Evolutionary conservation across 2,329 filamentous ascomycete species (phyloP).

Genomic region (Xylariaceae sp.): DNA sequence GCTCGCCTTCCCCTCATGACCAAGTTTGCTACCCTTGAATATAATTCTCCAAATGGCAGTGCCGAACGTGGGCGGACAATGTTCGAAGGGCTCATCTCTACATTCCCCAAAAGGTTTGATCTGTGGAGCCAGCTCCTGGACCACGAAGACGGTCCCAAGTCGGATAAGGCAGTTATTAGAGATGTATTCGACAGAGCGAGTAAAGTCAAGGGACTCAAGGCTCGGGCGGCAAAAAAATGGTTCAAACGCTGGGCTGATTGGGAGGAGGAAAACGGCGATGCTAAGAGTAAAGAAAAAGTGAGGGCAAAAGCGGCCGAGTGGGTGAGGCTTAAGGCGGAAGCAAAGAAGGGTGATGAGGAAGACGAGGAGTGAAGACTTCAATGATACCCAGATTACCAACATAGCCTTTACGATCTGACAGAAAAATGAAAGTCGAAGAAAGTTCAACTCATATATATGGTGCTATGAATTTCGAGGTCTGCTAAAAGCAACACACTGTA

Average conservation of each 20-base stretch:
- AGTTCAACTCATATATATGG: neutral
- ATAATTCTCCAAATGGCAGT: slow-evolving; percentile 80
- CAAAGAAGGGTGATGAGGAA: slow-evolving; percentile 42
- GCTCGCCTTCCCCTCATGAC: slow-evolving; percentile 75
- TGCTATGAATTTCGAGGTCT: too few relatives aligned
- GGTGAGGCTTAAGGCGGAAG: slow-evolving; percentile 58
- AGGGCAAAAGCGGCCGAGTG: slow-evolving; percentile 74
- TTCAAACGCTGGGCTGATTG: slow-evolving; percentile 93
- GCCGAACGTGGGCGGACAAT: slow-evolving; percentile 91
- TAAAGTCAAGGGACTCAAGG: slow-evolving; percentile 74
- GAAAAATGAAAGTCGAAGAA: neutral
- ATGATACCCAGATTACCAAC: slow-evolving; percentile 18
- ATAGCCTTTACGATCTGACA: neutral
- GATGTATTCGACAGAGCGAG: slow-evolving; percentile 83
- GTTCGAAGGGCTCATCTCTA: slow-evolving; percentile 84
- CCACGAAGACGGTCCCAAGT: slow-evolving; percentile 70
- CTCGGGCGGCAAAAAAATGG: slow-evolving; percentile 81
- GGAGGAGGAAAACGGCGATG: slow-evolving; percentile 76
- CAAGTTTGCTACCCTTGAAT: slow-evolving; percentile 92
- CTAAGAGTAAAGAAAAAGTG: slow-evolving; percentile 73
- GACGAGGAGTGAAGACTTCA: slow-evolving; percentile 37
- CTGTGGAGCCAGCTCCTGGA: slow-evolving; percentile 93
- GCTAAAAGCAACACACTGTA: too few relatives aligned
- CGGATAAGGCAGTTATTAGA: slow-evolving; percentile 63
- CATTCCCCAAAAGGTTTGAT: slow-evolving; percentile 88